Conservation (phyloP, 306 rosid genomes). For the Dalbergia oliveri region DNA sequence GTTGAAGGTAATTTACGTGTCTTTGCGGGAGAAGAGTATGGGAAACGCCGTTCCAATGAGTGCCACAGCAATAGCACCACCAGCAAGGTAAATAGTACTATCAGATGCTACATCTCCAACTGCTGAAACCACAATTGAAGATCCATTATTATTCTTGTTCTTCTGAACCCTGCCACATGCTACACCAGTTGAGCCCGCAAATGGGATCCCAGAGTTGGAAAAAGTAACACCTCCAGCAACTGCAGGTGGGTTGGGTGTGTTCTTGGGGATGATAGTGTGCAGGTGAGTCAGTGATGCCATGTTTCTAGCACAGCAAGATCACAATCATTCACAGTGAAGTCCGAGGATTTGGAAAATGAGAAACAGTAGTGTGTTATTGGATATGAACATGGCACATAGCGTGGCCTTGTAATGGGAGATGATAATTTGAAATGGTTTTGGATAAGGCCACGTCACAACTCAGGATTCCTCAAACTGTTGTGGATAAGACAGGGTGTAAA, state of each 20-base stretch:
- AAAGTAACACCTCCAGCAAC: background rate
- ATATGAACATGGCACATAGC: constrained; percentile 39
- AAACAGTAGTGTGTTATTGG: constrained; percentile 22
- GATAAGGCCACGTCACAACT: constrained; percentile 76
- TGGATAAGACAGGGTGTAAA: constrained; percentile 69
- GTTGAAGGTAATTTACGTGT: constrained; percentile 55
- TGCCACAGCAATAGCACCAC: constrained; percentile 80
- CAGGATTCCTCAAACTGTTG: constrained; percentile 40
- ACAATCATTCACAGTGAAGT: background rate
- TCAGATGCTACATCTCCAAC: constrained; percentile 81
- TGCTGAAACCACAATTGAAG: constrained; percentile 70
- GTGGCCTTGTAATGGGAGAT: background rate
- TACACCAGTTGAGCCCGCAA: constrained; percentile 28
- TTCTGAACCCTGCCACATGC: constrained; percentile 34
- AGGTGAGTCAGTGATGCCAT: constrained; percentile 66
- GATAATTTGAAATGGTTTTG: constrained; percentile 20
- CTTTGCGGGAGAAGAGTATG: constrained; percentile 84
- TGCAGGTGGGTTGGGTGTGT: constrained; percentile 17
- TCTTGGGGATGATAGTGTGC: constrained; percentile 50
- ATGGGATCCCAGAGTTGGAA: constrained; percentile 16
- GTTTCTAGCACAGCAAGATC: background rate
- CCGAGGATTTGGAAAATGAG: background rate
- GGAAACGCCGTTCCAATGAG: constrained; percentile 92
- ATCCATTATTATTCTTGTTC: constrained; percentile 48
- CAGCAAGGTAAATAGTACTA: constrained; percentile 71